Evolutionary conservation across 176 grass and related monocot species (phyloP).

Genomic region (Puya raimondii): DNA sequence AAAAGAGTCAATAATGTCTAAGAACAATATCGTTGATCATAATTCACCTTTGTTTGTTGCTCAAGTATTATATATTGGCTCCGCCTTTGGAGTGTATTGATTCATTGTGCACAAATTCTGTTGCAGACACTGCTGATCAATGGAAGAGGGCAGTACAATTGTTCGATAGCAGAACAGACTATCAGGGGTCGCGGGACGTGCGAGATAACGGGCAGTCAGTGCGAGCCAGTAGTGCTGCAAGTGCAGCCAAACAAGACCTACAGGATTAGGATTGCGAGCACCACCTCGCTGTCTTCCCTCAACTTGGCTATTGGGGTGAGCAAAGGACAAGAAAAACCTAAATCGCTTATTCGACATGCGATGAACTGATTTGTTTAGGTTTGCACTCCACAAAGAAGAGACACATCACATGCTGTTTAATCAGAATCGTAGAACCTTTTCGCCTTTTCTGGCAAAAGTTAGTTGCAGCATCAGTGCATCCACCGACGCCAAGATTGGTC

Average conservation of each 20-base stretch:
- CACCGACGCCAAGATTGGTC: too few relatives aligned
- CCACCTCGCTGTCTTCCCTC: conserved; percentile 74
- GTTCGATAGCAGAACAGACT: conserved; percentile 51
- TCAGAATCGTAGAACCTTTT: too few relatives aligned
- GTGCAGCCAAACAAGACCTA: conserved; percentile 64
- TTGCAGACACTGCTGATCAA: conserved; percentile 83
- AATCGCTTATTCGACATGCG: too few relatives aligned
- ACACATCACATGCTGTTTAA: too few relatives aligned
- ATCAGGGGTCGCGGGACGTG: conserved; percentile 26
- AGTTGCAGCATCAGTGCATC: too few relatives aligned
- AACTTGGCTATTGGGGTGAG: conserved; percentile 64
- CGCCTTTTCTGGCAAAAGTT: too few relatives aligned
- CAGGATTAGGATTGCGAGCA: conserved; percentile 67
- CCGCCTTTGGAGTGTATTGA: neutral
- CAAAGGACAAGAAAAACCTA: neutral
- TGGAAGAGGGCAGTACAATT: conserved; percentile 67
- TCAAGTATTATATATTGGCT: too few relatives aligned
- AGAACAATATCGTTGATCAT: too few relatives aligned
- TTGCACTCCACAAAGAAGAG: too few relatives aligned
- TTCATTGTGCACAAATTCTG: neutral
- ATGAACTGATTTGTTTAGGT: too few relatives aligned
- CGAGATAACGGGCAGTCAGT: conserved; percentile 32
- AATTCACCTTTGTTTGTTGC: too few relatives aligned
- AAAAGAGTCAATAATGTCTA: too few relatives aligned
- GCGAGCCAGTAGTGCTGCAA: conserved; percentile 41